Percentiles rank a stretch among this genome's conserved stretches.
Conservation (phyloP, 805 yeast genomes). For the Kuraishia hungarica region DNA sequence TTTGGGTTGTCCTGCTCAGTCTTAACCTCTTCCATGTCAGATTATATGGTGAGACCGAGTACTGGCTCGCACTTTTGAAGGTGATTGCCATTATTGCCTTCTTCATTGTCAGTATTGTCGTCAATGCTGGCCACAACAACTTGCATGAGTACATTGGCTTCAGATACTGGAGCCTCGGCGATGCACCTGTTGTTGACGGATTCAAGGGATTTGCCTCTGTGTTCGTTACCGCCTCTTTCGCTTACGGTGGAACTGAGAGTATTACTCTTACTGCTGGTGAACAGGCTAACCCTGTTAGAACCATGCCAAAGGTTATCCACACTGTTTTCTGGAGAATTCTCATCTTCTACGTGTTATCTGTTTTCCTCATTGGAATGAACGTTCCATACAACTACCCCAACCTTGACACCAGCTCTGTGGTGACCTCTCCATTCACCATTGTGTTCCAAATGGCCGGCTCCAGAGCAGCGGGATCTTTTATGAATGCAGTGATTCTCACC, state of each 20-base stretch:
- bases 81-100: conserved; percentile 51
- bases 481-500: conserved; percentile 50
- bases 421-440: conserved; percentile 65
- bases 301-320: conserved; percentile 49
- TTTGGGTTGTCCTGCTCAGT: conserved; percentile 40
- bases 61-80: conserved; percentile 56
- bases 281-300: conserved; percentile 43
- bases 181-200: conserved; percentile 42
- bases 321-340: conserved; percentile 48
- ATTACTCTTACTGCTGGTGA: conserved; percentile 54
- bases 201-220: conserved; percentile 51
- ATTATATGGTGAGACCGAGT: conserved; percentile 56
- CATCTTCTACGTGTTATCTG: conserved; percentile 37
- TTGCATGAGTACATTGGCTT: conserved; percentile 36
- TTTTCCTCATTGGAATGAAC: conserved; percentile 46
- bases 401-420: conserved; percentile 35
- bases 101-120: conserved; percentile 47
- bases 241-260: conserved; percentile 56
- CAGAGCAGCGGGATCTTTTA: conserved; percentile 50
- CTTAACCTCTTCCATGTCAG: conserved; percentile 42
- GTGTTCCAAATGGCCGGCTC: conserved; percentile 43
- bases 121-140: conserved; percentile 50
- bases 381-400: conserved; percentile 47
- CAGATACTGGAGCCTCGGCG: conserved; percentile 44
- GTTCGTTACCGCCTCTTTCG: conserved; percentile 48